Evolutionary conservation across 345 rosid genomes (phyloP), one percentile per base, ranked within the genome.

Genomic region (Gossypium rotundifolium): DNA sequence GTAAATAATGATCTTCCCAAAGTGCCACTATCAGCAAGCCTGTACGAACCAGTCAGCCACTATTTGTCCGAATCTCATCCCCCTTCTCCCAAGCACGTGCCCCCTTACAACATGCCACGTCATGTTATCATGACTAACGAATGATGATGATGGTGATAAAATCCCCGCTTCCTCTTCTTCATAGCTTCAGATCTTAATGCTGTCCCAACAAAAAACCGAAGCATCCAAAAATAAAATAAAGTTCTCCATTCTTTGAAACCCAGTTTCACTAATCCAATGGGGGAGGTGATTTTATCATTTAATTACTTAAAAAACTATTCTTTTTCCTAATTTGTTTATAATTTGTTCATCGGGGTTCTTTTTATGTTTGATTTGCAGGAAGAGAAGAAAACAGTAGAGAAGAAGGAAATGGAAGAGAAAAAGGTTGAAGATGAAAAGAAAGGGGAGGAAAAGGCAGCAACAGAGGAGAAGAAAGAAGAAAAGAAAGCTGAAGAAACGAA

Each of bases 281-380:
- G 91, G 38, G 91, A 91, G 90, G 94, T 91, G 53, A 65, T 53
- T 2, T 16, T 9, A 16, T 53, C 23, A 53, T 45, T 92, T 91
- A 51, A 53, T 62, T 12, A 27, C 20, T 25, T 38, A 2, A 54
- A 54, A 18, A 33, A 4, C 7, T 7, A 54, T 54, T 54, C 2
- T 54, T 54, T 2, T 18, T 54, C 18, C 3, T 7, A n/a, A 54
- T n/a, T 8, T 54, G 23, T 54, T n/a, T 54, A 3, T 6, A 54
- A 3, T 54, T n/a, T n/a, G 59, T 18, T 54, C 18, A n/a, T n/a
- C 3, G 20, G 20, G 23, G 7, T 54, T 54, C 1, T 54, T 54
- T 18, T 55, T 29, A 27, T 62, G 38, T 51, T 40, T 29, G 11
- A n/a, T 76, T 44, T 65, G 52, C 76, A 90, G 90, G 93, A 89